A percentile compares a stretch with the other conserved stretches of the same genome.
Conservation (phyloP, 1,284 basidiomycete species). For the Trametes versicolor region DNA sequence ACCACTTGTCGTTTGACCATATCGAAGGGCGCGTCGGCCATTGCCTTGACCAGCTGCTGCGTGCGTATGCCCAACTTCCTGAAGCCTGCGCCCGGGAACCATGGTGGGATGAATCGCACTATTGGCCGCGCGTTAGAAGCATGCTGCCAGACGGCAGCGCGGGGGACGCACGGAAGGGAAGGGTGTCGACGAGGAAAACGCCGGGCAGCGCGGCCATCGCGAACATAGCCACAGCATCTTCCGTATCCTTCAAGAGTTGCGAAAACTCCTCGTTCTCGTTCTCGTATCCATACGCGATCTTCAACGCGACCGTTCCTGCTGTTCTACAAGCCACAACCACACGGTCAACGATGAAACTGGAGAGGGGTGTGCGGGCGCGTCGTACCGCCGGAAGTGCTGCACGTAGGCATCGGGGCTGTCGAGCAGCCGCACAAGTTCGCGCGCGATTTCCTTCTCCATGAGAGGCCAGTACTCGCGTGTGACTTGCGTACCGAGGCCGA, state of each 20-base stretch:
- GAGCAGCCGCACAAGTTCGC: constrained; percentile 48
- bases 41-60: constrained; percentile 18
- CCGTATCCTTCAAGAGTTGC: constrained; percentile 19
- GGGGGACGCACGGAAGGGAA: constrained; percentile 28
- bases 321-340: constrained; percentile 8
- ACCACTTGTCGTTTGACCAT: constrained; percentile 37
- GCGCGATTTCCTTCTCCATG: constrained; percentile 44
- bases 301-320: constrained; percentile 28
- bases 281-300: constrained; percentile 34
- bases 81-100: constrained; percentile 41
- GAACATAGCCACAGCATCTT: constrained; percentile 11
- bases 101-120: constrained; percentile 36
- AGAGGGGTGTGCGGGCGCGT: neutral
- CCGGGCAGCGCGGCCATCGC: constrained; percentile 24
- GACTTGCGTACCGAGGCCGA: constrained; percentile 19
- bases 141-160: neutral
- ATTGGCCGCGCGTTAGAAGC: neutral
- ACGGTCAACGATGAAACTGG: neutral
- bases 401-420: constrained; percentile 28
- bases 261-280: constrained; percentile 26
- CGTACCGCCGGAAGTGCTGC: constrained; percentile 39
- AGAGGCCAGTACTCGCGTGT: constrained; percentile 29
- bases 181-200: constrained; percentile 34
- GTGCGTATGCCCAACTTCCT: constrained; percentile 28
- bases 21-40: constrained; percentile 34